A percentile compares a stretch with the other conserved stretches of the same genome.
These are phyloP conservation scores for Epichloe baconii DNA, from an alignment of 2,329 filamentous ascomycete species.

Conservation along the genomic window DNA sequence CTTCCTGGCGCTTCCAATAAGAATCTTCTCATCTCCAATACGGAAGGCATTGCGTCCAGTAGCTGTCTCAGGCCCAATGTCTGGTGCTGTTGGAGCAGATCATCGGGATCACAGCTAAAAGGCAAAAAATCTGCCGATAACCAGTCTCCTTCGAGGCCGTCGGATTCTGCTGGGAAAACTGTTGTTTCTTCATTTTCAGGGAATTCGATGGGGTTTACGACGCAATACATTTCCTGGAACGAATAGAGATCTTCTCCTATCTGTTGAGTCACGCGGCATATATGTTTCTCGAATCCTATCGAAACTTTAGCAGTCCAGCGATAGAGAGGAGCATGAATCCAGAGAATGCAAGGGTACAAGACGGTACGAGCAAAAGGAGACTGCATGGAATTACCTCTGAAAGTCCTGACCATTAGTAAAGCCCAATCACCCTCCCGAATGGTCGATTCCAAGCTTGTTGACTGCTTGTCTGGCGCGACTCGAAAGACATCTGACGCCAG, in stretches of 20 bases:
- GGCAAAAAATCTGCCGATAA: slow-evolving; percentile 12
- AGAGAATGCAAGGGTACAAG: background rate
- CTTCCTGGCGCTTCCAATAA: slow-evolving; percentile 27
- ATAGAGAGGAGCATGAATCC: background rate
- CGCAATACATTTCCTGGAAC: background rate
- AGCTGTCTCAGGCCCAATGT: slow-evolving; percentile 26
- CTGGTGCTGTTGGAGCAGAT: slow-evolving; percentile 5
- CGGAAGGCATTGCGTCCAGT: slow-evolving; percentile 46
- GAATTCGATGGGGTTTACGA: background rate
- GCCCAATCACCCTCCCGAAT: slow-evolving; percentile 1
- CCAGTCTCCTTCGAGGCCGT: slow-evolving; percentile 5
- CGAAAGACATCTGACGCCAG: background rate
- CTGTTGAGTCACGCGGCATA: background rate
- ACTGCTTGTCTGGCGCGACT: background rate
- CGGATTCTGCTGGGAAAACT: background rate
- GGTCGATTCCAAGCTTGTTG: background rate
- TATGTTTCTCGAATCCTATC: background rate
- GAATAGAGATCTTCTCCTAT: background rate
- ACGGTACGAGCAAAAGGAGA: no score
- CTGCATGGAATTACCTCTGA: background rate
- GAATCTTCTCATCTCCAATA: slow-evolving; percentile 42
- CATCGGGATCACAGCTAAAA: slow-evolving; percentile 13
- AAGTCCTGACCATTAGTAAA: background rate
- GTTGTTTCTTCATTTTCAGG: background rate
- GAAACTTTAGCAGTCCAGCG: background rate